Base-by-base conservation (phyloP, 2,329 filamentous ascomycete species). In the Aspergillus sp. region DNA sequence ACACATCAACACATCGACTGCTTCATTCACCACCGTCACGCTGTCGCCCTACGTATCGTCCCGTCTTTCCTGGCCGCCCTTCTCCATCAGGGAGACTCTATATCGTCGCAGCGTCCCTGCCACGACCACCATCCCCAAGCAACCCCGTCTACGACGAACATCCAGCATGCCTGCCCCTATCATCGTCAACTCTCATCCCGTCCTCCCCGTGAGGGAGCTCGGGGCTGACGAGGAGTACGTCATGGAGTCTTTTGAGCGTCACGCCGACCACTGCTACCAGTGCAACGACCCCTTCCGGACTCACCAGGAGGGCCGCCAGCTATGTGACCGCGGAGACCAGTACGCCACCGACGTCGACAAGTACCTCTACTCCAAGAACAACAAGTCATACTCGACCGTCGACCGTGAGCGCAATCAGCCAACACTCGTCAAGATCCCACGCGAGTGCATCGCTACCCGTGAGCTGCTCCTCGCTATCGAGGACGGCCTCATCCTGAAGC, bases 381-480 rank as follows among this genome's bases (percentile, higher is more conserved):
- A 72, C 48, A 73, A 72, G 55, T 68, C 75, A 37, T 78, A 74
- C 61, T 79, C 78, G 0, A 68, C 73, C 7, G 70, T 79, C 49
- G 76, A 79, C 65, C 70, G 69, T n/a, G 73, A 77, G 41, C 65
- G 61, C 46, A 70, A 73, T 59, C 67, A 73, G 24, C 63, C 67
- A 1, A 74, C 73, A 3, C 68, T 78, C 21, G 70, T 81, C 57
- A 74, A 76, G 60, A 73, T 81, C 31, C 78, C 79, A 6, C 62
- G 66, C 7, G 66, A 70, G 41, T 75, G 66, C 58, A 60, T 62
- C 6, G 69, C 70, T 6, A 70, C 76, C 44, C 69, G 70, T 15
- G 68, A 66, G 17, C 68, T 81, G 15, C 68, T 80, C 9, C 70
- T 72, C 7, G 78, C 78, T 2, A 66, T 80, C 23, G 77, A 79